A percentile compares a stretch with the other conserved stretches of the same genome.
Evolutionary conservation across 2,329 filamentous ascomycete genomes (phyloP).

Genomic region (Ilyonectria sp.): DNA sequence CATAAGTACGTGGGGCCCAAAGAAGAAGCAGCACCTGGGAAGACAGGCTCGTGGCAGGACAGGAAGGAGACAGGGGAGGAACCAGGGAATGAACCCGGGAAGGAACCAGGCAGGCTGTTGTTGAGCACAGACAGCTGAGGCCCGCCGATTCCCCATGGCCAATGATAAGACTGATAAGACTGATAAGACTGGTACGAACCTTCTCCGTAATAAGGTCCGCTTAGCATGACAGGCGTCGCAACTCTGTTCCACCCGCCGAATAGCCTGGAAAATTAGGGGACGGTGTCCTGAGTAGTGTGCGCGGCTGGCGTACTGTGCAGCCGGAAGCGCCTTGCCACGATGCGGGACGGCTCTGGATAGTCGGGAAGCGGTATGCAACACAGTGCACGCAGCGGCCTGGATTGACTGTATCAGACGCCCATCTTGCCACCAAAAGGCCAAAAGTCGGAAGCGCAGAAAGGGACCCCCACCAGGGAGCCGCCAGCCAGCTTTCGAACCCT

Average conservation of each 20-base stretch:
- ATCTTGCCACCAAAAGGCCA: background rate
- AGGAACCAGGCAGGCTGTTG: no score
- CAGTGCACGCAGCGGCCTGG: background rate
- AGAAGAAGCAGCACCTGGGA: background rate
- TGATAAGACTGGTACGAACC: background rate
- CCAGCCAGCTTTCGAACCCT: slow-evolving; percentile 35
- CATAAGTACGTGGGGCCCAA: background rate
- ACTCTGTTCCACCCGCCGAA: background rate
- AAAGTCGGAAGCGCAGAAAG: background rate
- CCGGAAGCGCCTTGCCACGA: background rate
- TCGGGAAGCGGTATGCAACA: background rate
- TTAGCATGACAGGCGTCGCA: background rate
- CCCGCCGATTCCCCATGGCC: background rate
- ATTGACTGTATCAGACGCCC: slow-evolving; percentile 1
- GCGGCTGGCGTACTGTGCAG: background rate
- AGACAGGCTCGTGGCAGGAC: background rate
- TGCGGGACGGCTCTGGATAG: background rate
- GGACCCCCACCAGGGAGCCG: slow-evolving; percentile 8
- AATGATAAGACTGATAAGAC: slow-evolving; percentile 1
- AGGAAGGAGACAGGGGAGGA: background rate
- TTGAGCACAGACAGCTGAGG: background rate
- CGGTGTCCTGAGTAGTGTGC: background rate
- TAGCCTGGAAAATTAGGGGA: background rate
- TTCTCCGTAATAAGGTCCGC: background rate
- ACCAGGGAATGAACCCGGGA: background rate